These are phyloP conservation scores for Populus davidiana DNA, from an alignment of 345 rosid species.

Conservation along the genomic window DNA sequence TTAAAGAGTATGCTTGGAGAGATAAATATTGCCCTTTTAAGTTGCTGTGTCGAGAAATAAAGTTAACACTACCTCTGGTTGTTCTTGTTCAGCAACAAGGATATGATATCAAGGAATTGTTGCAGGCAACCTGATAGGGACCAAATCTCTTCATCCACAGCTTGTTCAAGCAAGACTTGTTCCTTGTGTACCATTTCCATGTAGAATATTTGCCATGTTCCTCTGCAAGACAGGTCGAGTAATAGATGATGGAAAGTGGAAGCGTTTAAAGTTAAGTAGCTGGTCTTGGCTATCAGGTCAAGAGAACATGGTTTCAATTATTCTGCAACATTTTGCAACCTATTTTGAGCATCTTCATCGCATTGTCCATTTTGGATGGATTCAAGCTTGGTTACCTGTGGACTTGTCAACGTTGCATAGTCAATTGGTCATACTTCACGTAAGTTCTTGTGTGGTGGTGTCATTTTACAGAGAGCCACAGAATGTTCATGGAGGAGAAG, in stretches of 20 bases:
- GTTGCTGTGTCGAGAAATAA: background rate
- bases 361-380: background rate
- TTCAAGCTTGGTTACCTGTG: background rate
- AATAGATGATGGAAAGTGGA: background rate
- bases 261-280: background rate
- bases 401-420: too few relatives aligned
- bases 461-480: background rate
- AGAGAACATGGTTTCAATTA: background rate
- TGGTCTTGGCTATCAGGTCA: background rate
- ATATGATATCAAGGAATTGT: constrained; percentile 72
- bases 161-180: background rate
- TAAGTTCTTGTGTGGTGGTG: background rate
- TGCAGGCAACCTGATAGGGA: constrained; percentile 46
- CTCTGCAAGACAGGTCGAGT: background rate
- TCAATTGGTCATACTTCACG: background rate
- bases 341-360: background rate
- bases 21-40: background rate
- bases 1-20: background rate
- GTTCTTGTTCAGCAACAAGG: constrained; percentile 61
- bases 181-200: background rate
- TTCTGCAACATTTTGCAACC: background rate
- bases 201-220: background rate
- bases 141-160: background rate
- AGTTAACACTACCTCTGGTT: background rate
- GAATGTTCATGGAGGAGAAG: background rate